Conservation (phyloP, 2,329 filamentous ascomycete genomes). For the Raffaelea albimanens region DNA sequence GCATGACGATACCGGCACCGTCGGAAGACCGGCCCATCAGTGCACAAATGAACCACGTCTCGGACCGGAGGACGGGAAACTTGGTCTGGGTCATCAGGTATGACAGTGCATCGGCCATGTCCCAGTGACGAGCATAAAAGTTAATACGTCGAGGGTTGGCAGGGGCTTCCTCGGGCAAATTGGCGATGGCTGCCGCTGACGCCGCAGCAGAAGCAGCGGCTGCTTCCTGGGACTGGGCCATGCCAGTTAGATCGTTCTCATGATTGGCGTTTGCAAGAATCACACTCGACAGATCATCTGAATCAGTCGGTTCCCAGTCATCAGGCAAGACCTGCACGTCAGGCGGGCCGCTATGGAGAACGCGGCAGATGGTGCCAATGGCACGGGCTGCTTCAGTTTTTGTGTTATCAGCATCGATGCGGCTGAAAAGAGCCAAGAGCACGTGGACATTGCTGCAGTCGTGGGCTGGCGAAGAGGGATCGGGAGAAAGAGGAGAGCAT, state of each 20-base stretch:
- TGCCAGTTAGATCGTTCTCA: no score
- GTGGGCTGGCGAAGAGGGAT: conserved; percentile 24
- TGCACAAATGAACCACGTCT: conserved; percentile 54
- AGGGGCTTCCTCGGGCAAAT: conserved; percentile 4
- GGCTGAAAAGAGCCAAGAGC: conserved; percentile 29
- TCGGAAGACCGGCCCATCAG: conserved; percentile 45
- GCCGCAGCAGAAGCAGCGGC: no score
- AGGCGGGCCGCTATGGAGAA: conserved; percentile 34
- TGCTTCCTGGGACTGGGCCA: no score
- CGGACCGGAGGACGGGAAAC: conserved; percentile 49
- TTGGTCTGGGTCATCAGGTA: conserved; percentile 47
- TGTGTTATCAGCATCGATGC: conserved; percentile 43
- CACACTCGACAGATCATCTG: no score
- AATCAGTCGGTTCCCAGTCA: conserved; percentile 21
- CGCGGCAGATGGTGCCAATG: conserved; percentile 41
- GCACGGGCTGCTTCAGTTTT: conserved; percentile 51
- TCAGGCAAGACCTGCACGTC: conserved; percentile 18
- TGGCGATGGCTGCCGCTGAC: not conserved
- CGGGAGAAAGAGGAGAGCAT: conserved; percentile 29
- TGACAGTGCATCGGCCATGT: conserved; percentile 32
- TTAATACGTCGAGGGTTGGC: conserved; percentile 14
- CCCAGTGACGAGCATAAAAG: conserved; percentile 37
- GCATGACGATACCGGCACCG: conserved; percentile 36
- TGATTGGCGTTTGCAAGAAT: no score
- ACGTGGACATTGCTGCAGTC: conserved; percentile 26